These are phyloP conservation scores for Trifolium pratense DNA, from an alignment of 306 rosid species.

Conservation along the genomic window DNA sequence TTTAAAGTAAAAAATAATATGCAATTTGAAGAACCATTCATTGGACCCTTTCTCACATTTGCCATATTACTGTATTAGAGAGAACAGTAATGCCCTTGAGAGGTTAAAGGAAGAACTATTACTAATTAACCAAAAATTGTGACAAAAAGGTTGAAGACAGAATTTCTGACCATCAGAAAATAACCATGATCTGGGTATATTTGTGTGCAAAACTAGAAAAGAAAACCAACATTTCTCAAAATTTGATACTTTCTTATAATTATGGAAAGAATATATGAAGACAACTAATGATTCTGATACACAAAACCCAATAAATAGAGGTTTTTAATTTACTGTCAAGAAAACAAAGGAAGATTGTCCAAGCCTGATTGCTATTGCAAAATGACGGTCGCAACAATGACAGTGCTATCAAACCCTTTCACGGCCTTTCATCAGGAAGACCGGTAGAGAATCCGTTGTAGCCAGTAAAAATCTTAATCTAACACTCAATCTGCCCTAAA, in stretches of 20 bases:
- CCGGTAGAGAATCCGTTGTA: conserved; percentile 33
- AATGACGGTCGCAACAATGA: conserved; percentile 19
- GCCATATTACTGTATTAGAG: too few species aligned
- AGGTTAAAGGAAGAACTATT: too few species aligned
- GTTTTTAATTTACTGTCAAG: conserved; percentile 16
- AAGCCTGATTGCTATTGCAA: conserved; percentile 34
- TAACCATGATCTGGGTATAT: neutral
- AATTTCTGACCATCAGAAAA: too few species aligned
- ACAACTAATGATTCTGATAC: conserved; percentile 36
- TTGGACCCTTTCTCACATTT: too few species aligned
- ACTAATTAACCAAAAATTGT: too few species aligned
- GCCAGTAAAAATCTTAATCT: conserved; percentile 49
- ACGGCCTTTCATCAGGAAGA: conserved; percentile 47
- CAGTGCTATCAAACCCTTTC: conserved; percentile 35
- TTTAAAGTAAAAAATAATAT: too few species aligned
- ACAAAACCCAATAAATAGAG: conserved; percentile 42
- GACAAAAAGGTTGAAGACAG: too few species aligned
- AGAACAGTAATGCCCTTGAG: too few species aligned
- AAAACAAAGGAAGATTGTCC: conserved; percentile 25
- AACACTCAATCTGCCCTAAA: conserved; percentile 46
- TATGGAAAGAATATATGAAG: conserved; percentile 42
- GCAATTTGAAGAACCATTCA: too few species aligned
- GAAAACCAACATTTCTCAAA: conserved; percentile 38
- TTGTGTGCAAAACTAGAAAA: neutral
- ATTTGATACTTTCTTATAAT: conserved; percentile 44